phyloP scores from a whole-genome alignment of 192 early-diverging fungal species.

The Linnemannia exigua region DNA sequence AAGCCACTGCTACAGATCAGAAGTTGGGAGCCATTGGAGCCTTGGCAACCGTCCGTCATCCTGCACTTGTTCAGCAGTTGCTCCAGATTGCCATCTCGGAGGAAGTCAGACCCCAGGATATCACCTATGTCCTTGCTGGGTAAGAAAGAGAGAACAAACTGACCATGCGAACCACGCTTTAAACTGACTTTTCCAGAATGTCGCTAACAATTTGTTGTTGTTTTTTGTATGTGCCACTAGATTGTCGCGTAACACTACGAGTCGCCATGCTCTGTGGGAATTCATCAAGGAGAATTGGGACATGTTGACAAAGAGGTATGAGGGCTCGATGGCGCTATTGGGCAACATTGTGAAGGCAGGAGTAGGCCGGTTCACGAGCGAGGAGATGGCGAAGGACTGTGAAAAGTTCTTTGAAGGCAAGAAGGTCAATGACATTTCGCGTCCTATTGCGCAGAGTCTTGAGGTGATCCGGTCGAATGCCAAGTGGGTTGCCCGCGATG shows the following conservation, averaged over 20 bases:
- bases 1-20: conserved; percentile 75
- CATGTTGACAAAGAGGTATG: conserved; percentile 70
- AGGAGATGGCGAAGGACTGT: conserved; percentile 75
- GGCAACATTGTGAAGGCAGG: conserved; percentile 60
- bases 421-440: conserved; percentile 72
- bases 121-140: conserved; percentile 65
- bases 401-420: conserved; percentile 75
- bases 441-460: conserved; percentile 80
- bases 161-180: neutral
- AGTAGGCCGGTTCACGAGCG: conserved; percentile 59
- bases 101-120: conserved; percentile 81
- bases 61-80: conserved; percentile 69
- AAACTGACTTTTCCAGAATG: neutral
- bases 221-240: conserved; percentile 51
- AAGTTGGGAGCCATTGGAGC: conserved; percentile 74
- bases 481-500: conserved; percentile 68
- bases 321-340: conserved; percentile 60
- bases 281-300: conserved; percentile 75
- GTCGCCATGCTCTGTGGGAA: conserved; percentile 75
- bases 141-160: conserved; percentile 18
- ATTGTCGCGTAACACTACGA: conserved; percentile 65
- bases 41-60: conserved; percentile 69
- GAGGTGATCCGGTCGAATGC: conserved; percentile 76
- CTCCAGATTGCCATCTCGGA: conserved; percentile 75
- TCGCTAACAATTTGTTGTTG: neutral